A percentile compares a stretch with the other conserved stretches of the same genome.
Conservation (phyloP, 148 eudicot genomes). For the Simmondsia chinensis region DNA sequence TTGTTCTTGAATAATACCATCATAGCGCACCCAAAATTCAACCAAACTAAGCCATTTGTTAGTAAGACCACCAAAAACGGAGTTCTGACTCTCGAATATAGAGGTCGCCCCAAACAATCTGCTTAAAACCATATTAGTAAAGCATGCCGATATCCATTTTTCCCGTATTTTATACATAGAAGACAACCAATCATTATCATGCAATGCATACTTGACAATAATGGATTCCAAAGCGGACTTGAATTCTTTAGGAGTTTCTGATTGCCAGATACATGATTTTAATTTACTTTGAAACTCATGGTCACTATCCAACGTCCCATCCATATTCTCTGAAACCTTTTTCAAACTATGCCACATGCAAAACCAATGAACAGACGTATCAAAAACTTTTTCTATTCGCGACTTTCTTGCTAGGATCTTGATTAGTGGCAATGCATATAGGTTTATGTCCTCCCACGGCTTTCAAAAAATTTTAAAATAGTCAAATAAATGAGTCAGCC, state of each 20-base stretch:
- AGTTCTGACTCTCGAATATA: neutral
- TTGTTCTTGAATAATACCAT: neutral
- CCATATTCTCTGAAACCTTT: neutral
- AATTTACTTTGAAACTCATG: no score
- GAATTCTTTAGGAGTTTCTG: neutral
- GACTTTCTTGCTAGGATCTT: neutral
- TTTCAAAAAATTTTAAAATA: no score
- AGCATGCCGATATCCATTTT: neutral
- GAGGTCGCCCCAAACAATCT: neutral
- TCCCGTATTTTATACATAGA: neutral
- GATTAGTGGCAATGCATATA: neutral
- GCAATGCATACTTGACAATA: neutral
- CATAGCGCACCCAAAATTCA: neutral
- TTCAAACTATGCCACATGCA: neutral
- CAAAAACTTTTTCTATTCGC: neutral
- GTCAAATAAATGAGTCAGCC: neutral
- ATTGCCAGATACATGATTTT: neutral
- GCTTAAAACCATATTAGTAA: neutral
- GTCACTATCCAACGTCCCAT: no score
- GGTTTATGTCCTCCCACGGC: neutral
- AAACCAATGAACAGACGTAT: neutral
- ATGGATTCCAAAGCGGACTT: neutral
- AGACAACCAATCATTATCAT: neutral
- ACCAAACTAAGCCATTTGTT: neutral
- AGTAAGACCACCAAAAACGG: neutral